A percentile compares a stretch with the other conserved stretches of the same genome.
Evolutionary conservation across 2,329 filamentous ascomycete species (phyloP).

Genomic region (Aspergillus fumigatiaffinis): DNA sequence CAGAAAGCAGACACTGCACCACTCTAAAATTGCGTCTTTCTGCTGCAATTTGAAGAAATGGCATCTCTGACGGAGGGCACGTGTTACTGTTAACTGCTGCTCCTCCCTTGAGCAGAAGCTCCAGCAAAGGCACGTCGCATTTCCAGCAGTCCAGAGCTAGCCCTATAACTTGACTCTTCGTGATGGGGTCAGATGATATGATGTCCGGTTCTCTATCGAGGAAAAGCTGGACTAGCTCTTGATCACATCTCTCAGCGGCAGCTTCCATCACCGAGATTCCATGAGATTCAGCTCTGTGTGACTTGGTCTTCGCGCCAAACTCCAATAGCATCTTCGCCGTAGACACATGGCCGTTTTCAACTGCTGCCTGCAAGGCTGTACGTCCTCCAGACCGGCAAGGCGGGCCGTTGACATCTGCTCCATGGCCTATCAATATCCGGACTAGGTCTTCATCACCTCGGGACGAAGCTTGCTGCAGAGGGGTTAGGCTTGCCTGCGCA

Average conservation of each 20-base stretch:
- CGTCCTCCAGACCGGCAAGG: constrained; percentile 13
- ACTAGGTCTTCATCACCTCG: not conserved
- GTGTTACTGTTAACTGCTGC: constrained; percentile 4
- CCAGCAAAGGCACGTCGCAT: constrained; percentile 1
- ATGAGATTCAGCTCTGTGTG: too few relatives aligned
- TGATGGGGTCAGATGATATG: constrained; percentile 4
- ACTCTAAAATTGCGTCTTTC: constrained; percentile 7
- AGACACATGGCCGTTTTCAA: constrained; percentile 17
- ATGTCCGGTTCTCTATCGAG: constrained; percentile 6
- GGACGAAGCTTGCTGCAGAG: constrained; percentile 11
- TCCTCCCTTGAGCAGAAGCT: constrained; percentile 3
- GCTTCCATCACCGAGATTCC: constrained; percentile 5
- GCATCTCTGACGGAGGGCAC: not conserved
- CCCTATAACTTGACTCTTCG: constrained; percentile 4
- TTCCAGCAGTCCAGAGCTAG: not conserved
- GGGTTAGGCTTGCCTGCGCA: not conserved
- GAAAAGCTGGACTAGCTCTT: constrained; percentile 7
- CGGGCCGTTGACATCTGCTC: constrained; percentile 5
- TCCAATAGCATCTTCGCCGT: constrained; percentile 4
- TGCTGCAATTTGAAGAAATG: constrained; percentile 11
- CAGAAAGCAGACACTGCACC: constrained; percentile 11
- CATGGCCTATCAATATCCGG: constrained; percentile 11
- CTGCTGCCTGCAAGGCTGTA: constrained; percentile 33
- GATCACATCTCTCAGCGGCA: not conserved
- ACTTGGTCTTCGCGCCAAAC: too few relatives aligned